Base-by-base conservation (phyloP, 495 filamentous ascomycete genomes). In the Glarea lozoyensis region DNA sequence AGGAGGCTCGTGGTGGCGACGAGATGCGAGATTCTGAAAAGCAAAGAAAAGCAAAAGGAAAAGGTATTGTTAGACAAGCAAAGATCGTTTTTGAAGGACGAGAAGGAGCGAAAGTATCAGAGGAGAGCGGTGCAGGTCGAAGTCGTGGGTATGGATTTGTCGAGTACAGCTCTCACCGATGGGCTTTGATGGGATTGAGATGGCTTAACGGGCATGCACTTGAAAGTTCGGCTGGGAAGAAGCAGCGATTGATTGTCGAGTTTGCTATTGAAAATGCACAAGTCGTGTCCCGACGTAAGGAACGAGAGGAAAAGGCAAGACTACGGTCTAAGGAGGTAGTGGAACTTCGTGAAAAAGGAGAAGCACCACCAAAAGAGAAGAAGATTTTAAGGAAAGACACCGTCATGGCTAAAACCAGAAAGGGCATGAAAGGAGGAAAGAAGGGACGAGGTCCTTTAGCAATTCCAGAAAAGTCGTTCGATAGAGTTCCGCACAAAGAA, bases 221-320 rank as follows among this genome's bases (percentile, higher is more conserved):
- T 12, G 66, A 71, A 46, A 67, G 60, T 33, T 53, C 64, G 19
- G 50, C 46, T 2, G 72, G 70, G 34, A 72, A 72, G 57, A 69
- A 65, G 40, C 63, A 66, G 37, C 69, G 89, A 11, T 61, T 97
- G 37, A 86, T 99, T 60, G 90, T 89, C 25, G 92, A 99, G 59
- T 99, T 99, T 65, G 90, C 92, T 10, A 95, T 99, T 58, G 92
- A 99, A 62, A 99, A 99, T 52, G 88, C 86, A 4, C 86, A 95
- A 54, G 92, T 99, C 3, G 84, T 99, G 25, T 68, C 73, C 44
- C 69, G 92, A 43, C 67, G 92, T 18, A 78, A 72, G 48, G 84
- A 89, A 47, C 68, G 70, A 17, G 82, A 94, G 57, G 68, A 67
- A 37, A 88, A 78, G 59, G 66, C 70, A 13, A 58, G 72, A 30